Base-by-base conservation (phyloP, 805 yeast species). In the Metschnikowia lunata region DNA sequence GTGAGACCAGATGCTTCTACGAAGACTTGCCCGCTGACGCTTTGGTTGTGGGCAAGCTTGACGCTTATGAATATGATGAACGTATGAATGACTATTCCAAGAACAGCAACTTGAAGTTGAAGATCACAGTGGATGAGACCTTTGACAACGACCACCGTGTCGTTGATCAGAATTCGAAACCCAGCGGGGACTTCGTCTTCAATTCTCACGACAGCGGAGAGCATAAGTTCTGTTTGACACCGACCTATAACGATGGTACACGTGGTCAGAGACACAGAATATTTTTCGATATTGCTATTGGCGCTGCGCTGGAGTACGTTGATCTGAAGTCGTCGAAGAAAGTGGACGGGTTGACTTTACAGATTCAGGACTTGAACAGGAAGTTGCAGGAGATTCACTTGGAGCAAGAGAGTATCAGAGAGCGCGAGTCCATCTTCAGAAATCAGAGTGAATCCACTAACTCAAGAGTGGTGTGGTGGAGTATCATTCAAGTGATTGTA, bases 101-200 rank as follows among this genome's bases (percentile, higher is more conserved):
- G 41, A 80, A 77, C 51, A 66, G 72, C n/a, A 74, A 77, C 40
- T 64, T 88, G 57, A 77, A 72, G 40, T 69, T 88, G 42, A 81
- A 77, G 55, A 76, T 85, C 59, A 57, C 61, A 14, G 51, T 52
- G 9, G 53, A 61, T 57, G 71, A 71, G 61, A 78, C 85, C 4
- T 90, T 90, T 57, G 96, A 88, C 66, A 80, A 82, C 60, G 78
- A 85, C 63, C 91, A 90, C 63, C 73, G 82, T 46, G 95, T 88
- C 26, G 82, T 82, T 31, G 63, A 73, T 47, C 95, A 88, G 62
- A 79, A 73, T 57, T 79, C 82, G 26, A 52, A 74, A 2, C 68
- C 86, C 10, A 64, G 62, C 33, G 86, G 88, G 12, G 83, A 82
- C 49, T 85, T 88, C 63, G 75, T 89, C 28, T 89, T 87, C 71